phyloP scores from a whole-genome alignment of 306 rosid genomes.

The Pyrus betulifolia region DNA sequence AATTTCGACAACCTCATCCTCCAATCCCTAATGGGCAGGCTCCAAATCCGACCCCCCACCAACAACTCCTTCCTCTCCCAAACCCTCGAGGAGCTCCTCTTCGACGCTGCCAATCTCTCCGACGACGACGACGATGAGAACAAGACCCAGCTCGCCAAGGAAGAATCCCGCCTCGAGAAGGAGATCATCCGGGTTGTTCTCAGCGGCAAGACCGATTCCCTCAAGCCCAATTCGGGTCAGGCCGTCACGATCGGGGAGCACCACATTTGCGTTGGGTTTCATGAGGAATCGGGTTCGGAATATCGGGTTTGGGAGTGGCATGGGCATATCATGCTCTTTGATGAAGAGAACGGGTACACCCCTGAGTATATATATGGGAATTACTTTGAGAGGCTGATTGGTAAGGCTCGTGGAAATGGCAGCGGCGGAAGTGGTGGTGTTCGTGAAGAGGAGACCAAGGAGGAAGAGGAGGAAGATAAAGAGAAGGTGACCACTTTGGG shows the following conservation, averaged over 20 bases:
- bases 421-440: not conserved
- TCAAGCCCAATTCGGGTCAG: constrained; percentile 83
- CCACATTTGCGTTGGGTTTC: constrained; percentile 74
- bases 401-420: constrained; percentile 9
- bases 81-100: constrained; percentile 74
- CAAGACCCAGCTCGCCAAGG: constrained; percentile 41
- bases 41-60: constrained; percentile 47
- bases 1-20: constrained; percentile 58
- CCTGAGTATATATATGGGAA: constrained; percentile 92
- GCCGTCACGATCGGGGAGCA: constrained; percentile 71
- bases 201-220: constrained; percentile 44
- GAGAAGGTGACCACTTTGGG: constrained; percentile 50
- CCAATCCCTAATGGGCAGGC: constrained; percentile 61
- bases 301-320: constrained; percentile 99
- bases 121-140: constrained; percentile 30
- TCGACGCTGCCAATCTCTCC: constrained; percentile 33
- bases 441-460: constrained; percentile 15
- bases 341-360: constrained; percentile 64
- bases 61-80: constrained; percentile 40
- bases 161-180: constrained; percentile 51
- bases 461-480: constrained; percentile 13
- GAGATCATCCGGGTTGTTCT: constrained; percentile 58
- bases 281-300: constrained; percentile 64
- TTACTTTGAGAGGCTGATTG: constrained; percentile 64
- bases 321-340: constrained; percentile 79